phyloP scores from a whole-genome alignment of 306 rosid genomes.

The Cicer pinnatifidum region DNA sequence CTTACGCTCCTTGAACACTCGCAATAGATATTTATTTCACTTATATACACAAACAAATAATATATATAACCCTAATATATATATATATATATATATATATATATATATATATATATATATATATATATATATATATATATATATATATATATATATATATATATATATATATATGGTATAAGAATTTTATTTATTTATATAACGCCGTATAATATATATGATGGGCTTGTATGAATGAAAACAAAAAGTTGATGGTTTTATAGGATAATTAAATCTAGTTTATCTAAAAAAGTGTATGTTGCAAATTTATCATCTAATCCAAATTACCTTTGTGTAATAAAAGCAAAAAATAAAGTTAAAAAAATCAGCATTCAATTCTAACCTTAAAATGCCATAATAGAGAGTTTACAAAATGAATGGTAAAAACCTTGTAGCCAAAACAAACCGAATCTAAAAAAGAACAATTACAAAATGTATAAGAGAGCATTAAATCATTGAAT shows the following conservation, averaged over 20 bases:
- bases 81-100: too few relatives aligned
- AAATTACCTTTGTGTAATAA: background rate
- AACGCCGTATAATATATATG: too few relatives aligned
- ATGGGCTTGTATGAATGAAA: too few relatives aligned
- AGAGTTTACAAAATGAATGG: constrained; percentile 43
- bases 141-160: too few relatives aligned
- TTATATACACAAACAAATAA: too few relatives aligned
- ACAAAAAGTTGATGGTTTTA: background rate
- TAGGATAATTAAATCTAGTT: background rate
- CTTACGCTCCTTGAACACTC: too few relatives aligned
- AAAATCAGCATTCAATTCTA: constrained; percentile 17
- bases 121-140: too few relatives aligned
- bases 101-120: too few relatives aligned
- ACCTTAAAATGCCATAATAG: constrained; percentile 36
- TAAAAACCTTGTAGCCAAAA: constrained; percentile 39
- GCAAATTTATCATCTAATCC: constrained; percentile 10
- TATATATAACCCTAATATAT: too few relatives aligned
- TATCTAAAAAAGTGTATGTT: constrained; percentile 30
- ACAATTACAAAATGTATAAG: constrained; percentile 13
- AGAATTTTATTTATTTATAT: too few relatives aligned
- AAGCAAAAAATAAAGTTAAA: constrained; percentile 5
- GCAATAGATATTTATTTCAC: too few relatives aligned
- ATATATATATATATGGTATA: too few relatives aligned
- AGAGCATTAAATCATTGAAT: constrained; percentile 25
- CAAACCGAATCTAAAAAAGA: constrained; percentile 47